A percentile compares a stretch with the other conserved stretches of the same genome.
Conservation (phyloP, 495 filamentous ascomycete genomes). For the Articulospora tetracladia region DNA sequence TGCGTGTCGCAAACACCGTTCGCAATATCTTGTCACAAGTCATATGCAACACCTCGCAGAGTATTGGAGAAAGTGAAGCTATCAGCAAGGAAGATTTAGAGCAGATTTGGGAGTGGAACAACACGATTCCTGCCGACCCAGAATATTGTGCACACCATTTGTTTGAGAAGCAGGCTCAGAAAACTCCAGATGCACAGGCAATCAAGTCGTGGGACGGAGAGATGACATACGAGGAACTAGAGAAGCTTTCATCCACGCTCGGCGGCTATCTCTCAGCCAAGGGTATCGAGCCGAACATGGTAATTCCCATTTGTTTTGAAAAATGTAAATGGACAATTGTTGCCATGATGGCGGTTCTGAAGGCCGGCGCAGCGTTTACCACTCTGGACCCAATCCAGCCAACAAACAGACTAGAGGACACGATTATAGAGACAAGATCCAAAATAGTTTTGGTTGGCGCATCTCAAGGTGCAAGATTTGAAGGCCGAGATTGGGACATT, state of each 20-base stretch:
- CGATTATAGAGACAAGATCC: background rate
- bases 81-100: background rate
- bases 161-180: conserved; percentile 37
- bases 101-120: conserved; percentile 24
- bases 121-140: conserved; percentile 14
- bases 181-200: conserved; percentile 3
- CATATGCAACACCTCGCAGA: background rate
- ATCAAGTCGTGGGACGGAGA: conserved; percentile 30
- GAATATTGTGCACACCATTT: conserved; percentile 42
- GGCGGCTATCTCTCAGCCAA: background rate
- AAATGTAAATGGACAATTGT: conserved; percentile 41
- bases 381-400: conserved; percentile 46
- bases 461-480: background rate
- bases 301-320: conserved; percentile 30
- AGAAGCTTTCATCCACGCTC: background rate
- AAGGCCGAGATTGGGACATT: background rate
- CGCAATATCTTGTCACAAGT: background rate
- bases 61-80: background rate
- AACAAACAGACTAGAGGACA: background rate
- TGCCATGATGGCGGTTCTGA: conserved; percentile 36
- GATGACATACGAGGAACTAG: conserved; percentile 26
- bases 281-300: background rate
- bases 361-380: conserved; percentile 41
- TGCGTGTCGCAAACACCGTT: background rate
- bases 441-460: conserved; percentile 5